A percentile compares a stretch with the other conserved stretches of the same genome.
These are phyloP conservation scores for Euphorbia corollata DNA, from an alignment of 441 rosid genomes.

Conservation along the genomic window DNA sequence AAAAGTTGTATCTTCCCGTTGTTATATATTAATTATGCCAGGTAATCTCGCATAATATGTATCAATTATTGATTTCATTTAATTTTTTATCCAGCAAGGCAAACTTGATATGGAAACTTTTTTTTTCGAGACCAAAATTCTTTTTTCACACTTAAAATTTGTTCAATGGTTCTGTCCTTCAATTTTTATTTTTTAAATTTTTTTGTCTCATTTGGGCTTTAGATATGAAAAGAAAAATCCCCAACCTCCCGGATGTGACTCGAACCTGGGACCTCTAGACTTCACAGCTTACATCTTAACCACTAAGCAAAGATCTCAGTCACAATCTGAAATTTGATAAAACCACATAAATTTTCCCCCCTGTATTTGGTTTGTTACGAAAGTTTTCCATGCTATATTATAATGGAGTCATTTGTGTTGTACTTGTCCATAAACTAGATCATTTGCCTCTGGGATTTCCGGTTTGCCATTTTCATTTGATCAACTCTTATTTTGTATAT, in stretches of 20 bases:
- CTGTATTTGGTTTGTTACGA: background rate
- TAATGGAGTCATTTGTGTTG: background rate
- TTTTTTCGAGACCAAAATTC: background rate
- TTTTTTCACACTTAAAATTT: background rate
- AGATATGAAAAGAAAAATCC: too few species aligned
- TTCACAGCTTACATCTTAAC: too few species aligned
- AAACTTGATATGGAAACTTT: too few species aligned
- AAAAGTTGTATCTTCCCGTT: background rate
- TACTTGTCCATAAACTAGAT: background rate
- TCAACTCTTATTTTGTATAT: conserved; percentile 15
- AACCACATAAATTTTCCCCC: background rate
- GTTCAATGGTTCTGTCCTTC: background rate
- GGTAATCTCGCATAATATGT: background rate
- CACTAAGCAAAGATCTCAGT: too few species aligned
- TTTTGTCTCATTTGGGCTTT: too few species aligned
- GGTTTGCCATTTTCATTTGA: conserved; percentile 2
- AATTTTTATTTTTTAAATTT: too few species aligned
- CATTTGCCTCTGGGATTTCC: background rate
- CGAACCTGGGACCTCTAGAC: too few species aligned
- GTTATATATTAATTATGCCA: background rate
- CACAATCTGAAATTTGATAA: background rate
- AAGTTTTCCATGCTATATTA: background rate
- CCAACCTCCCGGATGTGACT: too few species aligned
- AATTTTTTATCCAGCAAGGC: too few species aligned
- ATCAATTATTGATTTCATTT: too few species aligned